phyloP scores from a whole-genome alignment of 2,329 filamentous ascomycete species.

The Blastomyces parvus region DNA sequence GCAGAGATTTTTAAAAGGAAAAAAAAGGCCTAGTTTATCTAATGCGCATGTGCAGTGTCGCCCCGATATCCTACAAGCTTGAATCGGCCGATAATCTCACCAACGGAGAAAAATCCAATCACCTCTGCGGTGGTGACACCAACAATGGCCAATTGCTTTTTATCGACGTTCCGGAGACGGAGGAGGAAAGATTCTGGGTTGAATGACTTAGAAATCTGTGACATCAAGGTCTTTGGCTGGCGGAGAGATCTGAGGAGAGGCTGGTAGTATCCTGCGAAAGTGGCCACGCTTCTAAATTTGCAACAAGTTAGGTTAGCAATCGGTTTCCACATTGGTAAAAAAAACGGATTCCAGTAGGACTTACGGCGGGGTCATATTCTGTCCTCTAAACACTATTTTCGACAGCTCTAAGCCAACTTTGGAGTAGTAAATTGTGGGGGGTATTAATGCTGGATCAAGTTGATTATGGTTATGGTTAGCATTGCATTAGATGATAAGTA shows the following conservation, averaged over 20 bases:
- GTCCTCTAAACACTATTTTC: slow-evolving; percentile 77
- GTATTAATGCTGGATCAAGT: slow-evolving; percentile 60
- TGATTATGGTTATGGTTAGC: slow-evolving; percentile 12
- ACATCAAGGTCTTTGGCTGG: slow-evolving; percentile 56
- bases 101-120: slow-evolving; percentile 93
- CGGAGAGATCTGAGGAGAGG: slow-evolving; percentile 60
- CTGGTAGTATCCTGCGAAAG: slow-evolving; percentile 81
- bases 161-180: slow-evolving; percentile 59
- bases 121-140: slow-evolving; percentile 77
- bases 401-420: slow-evolving; percentile 78
- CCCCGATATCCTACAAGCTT: slow-evolving; percentile 92
- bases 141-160: slow-evolving; percentile 58
- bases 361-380: slow-evolving; percentile 94
- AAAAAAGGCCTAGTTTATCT: slow-evolving; percentile 8
- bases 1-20: slow-evolving; percentile 3
- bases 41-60: slow-evolving; percentile 44
- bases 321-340: slow-evolving; percentile 7
- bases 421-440: slow-evolving; percentile 82
- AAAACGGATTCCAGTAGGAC: slow-evolving; percentile 26
- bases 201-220: slow-evolving; percentile 22
- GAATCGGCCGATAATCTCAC: slow-evolving; percentile 90
- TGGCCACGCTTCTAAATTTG: slow-evolving; percentile 56
- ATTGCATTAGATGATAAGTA: not conserved
- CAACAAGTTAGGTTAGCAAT: slow-evolving; percentile 11
- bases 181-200: slow-evolving; percentile 24